Evolutionary conservation across 306 rosid species (phyloP).

Genomic region (Biancaea sappan): DNA sequence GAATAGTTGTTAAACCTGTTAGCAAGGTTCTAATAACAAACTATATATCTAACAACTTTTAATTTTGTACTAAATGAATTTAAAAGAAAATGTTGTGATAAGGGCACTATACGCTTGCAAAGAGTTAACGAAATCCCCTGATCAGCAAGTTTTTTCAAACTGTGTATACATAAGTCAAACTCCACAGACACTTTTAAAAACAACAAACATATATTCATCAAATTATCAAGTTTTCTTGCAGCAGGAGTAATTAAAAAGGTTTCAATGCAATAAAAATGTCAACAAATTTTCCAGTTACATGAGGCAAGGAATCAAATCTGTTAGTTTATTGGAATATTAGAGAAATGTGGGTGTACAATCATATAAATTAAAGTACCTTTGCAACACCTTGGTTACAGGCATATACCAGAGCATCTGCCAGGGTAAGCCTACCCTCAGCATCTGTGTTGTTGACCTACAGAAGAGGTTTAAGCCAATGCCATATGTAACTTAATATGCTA

Average conservation of each 20-base stretch:
- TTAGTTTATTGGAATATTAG: not conserved
- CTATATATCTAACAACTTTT: conserved; percentile 6
- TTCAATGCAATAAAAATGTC: not conserved
- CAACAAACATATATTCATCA: conserved; percentile 2
- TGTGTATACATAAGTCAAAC: conserved; percentile 3
- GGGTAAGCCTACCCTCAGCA: conserved; percentile 94
- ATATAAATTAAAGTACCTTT: conserved; percentile 45
- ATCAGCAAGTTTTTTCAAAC: not conserved
- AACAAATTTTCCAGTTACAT: not conserved
- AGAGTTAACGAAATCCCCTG: not conserved
- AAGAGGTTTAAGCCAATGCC: conserved; percentile 31
- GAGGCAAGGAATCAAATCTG: not conserved
- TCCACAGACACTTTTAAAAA: conserved; percentile 12
- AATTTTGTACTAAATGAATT: conserved; percentile 16
- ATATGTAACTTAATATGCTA: not conserved
- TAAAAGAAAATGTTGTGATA: not conserved
- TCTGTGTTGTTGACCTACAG: conserved; percentile 90
- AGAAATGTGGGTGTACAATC: conserved; percentile 19
- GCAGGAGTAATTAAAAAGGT: conserved; percentile 2
- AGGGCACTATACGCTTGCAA: not conserved
- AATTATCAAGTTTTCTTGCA: not conserved
- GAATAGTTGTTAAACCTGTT: conserved; percentile 32
- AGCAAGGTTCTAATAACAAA: conserved; percentile 33
- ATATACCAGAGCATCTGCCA: conserved; percentile 90
- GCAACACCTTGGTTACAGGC: conserved; percentile 95